Conservation (phyloP, 164 flowering plant genomes). For the Berberis thunbergii region DNA sequence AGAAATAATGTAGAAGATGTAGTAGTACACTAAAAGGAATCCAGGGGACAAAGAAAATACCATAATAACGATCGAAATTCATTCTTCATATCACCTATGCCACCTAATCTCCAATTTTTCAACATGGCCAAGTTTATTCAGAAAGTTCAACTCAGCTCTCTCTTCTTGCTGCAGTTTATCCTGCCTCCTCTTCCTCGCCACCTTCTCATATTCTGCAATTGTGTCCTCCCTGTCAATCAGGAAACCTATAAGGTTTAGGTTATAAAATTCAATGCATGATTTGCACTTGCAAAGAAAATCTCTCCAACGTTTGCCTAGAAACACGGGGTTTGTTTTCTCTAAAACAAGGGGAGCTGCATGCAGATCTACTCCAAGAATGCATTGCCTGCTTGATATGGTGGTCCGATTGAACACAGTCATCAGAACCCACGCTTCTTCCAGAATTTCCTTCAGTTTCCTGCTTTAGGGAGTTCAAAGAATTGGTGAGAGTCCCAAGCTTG, state of each 20-base stretch:
- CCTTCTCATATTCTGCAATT: conserved; percentile 82
- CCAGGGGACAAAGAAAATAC: conserved; percentile 24
- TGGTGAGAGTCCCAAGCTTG: conserved; percentile 19
- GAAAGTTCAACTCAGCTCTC: conserved; percentile 49
- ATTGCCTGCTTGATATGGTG: conserved; percentile 20
- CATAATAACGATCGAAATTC: conserved; percentile 69
- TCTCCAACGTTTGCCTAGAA: conserved; percentile 84
- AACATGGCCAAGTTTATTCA: conserved; percentile 76
- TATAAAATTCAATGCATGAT: conserved; percentile 48
- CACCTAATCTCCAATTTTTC: conserved; percentile 77
- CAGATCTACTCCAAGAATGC: conserved; percentile 47
- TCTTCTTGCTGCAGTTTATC: conserved; percentile 80
- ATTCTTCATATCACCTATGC: conserved; percentile 80
- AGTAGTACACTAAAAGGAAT: no score
- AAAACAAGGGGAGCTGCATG: conserved; percentile 16
- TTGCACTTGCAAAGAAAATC: conserved; percentile 68
- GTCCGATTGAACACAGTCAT: conserved; percentile 8
- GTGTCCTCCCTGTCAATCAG: conserved; percentile 81
- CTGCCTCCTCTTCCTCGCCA: conserved; percentile 75
- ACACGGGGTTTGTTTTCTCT: conserved; percentile 51
- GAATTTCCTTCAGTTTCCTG: conserved; percentile 24
- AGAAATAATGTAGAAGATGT: neutral
- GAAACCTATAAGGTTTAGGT: conserved; percentile 42
- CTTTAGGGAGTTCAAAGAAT: conserved; percentile 9
- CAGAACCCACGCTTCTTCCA: conserved; percentile 13